Base-by-base conservation (phyloP, 306 rosid genomes). In the Ceratonia siliqua region DNA sequence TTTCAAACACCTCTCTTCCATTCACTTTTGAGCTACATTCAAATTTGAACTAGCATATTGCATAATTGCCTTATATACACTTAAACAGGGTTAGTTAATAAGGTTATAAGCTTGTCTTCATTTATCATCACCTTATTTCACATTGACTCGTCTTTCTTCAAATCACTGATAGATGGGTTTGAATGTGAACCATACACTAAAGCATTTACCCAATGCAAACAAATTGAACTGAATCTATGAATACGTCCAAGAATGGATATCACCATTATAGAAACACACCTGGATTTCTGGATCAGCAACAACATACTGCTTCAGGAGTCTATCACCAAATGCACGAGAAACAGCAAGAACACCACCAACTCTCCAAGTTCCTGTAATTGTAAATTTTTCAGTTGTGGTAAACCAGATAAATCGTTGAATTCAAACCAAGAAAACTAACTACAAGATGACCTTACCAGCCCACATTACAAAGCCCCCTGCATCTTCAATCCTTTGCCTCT, bases 261-360 rank as follows among this genome's bases (percentile, higher is more conserved):
- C 50, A 53, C 53, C 3, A 36, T 24, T 50, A 62, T n/a, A 27
- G 46, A 67, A 55, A 42, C 58, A 32, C 35, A 93, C 98, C 97
- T 93, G 96, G 62, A 93, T 91, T 86, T 93, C 98, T 17, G 98
- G 98, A 83, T 93, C 98, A 81, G 94, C 97, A 81, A 93, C 98
- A 82, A 93, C 98, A 81, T 91, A 93, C 64, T 91, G 98, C 89
- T 93, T 93, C 84, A 93, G 86, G 14, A 91, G 89, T 87, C 94
- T 91, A 88, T 91, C 98, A 68, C 98, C 97, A 79, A 93, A 93
- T 53, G 97, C 98, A 75, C 97, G 98, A 64, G 97, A 93, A 86
- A 91, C 97, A 75, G 97, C 98, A 68, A 93, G 98, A 82, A 93
- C 98, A 66, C 98, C 98, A 84, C 98, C 97, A 79, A 93, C 98